Percentiles rank a stretch among this genome's conserved stretches.
Conservation (phyloP, 805 yeast species). For the Barnettozyma botsteinii region DNA sequence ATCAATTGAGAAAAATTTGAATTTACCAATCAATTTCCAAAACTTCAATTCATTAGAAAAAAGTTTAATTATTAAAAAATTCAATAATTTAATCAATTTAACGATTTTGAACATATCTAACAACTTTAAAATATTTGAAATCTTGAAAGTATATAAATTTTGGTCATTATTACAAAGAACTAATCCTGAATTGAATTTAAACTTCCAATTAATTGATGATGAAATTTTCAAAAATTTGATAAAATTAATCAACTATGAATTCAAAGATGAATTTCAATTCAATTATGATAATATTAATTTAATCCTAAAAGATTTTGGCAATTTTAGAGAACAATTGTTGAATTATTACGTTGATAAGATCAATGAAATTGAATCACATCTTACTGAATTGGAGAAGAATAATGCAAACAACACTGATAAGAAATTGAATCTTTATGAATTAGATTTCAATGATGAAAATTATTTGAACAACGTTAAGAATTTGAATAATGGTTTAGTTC, state of each 20-base stretch:
- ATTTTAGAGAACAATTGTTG: constrained; percentile 1
- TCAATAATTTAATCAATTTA: constrained; percentile 1
- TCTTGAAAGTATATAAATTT: constrained; percentile 6
- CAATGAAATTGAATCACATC: neutral
- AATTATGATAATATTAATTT: constrained; percentile 2
- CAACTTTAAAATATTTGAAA: constrained; percentile 6
- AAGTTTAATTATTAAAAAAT: constrained; percentile 2
- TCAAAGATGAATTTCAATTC: constrained; percentile 1
- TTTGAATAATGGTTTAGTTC: constrained; percentile 12
- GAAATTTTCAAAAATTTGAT: constrained; percentile 4
- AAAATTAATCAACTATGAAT: constrained; percentile 1
- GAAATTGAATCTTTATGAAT: constrained; percentile 8
- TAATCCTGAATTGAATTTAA: neutral
- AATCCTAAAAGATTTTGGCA: constrained; percentile 1
- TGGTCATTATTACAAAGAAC: neutral
- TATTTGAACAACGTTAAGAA: constrained; percentile 8
- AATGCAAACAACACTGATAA: neutral
- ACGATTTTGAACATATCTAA: constrained; percentile 1
- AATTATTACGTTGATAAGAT: neutral
- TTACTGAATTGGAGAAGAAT: neutral
- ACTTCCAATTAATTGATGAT: constrained; percentile 1
- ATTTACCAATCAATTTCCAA: constrained; percentile 3
- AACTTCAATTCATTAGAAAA: constrained; percentile 3
- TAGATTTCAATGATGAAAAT: constrained; percentile 6
- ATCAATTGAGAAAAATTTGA: neutral